Base-by-base conservation (phyloP, 305 asterid species). In the Ajuga reptans region DNA sequence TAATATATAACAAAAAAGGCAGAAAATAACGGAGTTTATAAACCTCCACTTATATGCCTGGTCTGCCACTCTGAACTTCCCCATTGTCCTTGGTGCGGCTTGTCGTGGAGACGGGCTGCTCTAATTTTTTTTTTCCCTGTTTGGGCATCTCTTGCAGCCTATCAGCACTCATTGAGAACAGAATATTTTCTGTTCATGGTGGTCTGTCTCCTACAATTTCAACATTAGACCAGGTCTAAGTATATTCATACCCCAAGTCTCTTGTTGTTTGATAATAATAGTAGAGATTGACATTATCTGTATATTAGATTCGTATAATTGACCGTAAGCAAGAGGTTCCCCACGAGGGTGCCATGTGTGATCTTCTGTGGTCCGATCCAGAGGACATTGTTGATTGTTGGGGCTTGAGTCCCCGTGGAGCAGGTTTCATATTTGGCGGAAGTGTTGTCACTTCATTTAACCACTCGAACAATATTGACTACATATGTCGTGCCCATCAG, bases 391-490 rank as follows among this genome's bases (percentile, higher is more conserved):
- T 92, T 74, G 97, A 92, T 72, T 96, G 98, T 37, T 92, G 98
- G 98, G 97, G 97, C 56, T 73, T 90, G 83, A 92, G 98, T 75
- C 98, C 98, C 33, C 97, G 98, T 59, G 98, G 98, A 74, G 98
- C 98, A 0, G 98, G 98, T 68, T 92, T 83, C 81, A 75, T 92
- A 57, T 92, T 92, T 77, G 98, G 98, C 71, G 94, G 98, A 69
- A 87, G 92, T 69, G 93, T 86, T 9, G 95, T 88, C 70, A 74
- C 87, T 77, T 55, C 90, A 61, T 92, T 92, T 78, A 92, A 88
- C 77, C 98, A 85, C 74, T 29, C 96, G n/a, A 92, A 92, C 75
- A 86, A 85, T 43, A 82, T 92, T 33, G 98, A 92, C 81, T 92
- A 84, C 73, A 84, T 92, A 68, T 92, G 98, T 24, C 98, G 95